A percentile compares a stretch with the other conserved stretches of the same genome.
phyloP scores from a whole-genome alignment of 495 filamentous ascomycete species.

The Melanomma pulvis-pyrius region DNA sequence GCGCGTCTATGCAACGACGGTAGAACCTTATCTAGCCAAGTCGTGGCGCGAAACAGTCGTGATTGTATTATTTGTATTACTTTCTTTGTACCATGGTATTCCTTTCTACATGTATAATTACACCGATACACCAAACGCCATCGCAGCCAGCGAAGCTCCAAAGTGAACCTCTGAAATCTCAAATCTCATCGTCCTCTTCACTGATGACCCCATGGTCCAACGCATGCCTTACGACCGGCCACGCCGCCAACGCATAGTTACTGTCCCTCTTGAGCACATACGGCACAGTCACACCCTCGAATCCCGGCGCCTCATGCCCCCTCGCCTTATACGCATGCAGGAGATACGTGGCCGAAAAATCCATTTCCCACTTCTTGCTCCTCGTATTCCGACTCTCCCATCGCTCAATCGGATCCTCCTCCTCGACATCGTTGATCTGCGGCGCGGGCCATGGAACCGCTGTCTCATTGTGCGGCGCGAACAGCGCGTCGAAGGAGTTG shows the following conservation, averaged over 20 bases:
- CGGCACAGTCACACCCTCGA: slow-evolving; percentile 2
- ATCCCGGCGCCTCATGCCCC: slow-evolving; percentile 1
- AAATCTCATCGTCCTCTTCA: slow-evolving; percentile 10
- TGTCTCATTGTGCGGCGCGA: neutral
- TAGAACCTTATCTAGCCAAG: no score
- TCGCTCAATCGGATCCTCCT: neutral
- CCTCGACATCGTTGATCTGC: neutral
- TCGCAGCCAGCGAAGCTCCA: neutral
- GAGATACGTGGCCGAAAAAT: slow-evolving; percentile 17
- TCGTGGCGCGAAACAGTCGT: no score
- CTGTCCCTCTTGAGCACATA: slow-evolving; percentile 9
- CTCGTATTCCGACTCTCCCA: neutral
- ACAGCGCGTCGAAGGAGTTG: slow-evolving; percentile 3
- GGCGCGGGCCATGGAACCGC: neutral
- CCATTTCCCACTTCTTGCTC: slow-evolving; percentile 20
- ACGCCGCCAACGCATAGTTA: slow-evolving; percentile 21
- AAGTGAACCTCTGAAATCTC: neutral
- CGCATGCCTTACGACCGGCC: slow-evolving; percentile 12
- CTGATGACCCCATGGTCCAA: slow-evolving; percentile 1
- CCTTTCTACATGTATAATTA: no score
- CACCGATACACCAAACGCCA: no score
- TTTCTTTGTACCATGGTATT: no score
- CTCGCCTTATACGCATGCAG: slow-evolving; percentile 15
- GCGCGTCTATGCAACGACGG: no score
- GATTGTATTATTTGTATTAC: no score